Conservation (phyloP, 495 filamentous ascomycete genomes). For the Monascus purpureus region DNA sequence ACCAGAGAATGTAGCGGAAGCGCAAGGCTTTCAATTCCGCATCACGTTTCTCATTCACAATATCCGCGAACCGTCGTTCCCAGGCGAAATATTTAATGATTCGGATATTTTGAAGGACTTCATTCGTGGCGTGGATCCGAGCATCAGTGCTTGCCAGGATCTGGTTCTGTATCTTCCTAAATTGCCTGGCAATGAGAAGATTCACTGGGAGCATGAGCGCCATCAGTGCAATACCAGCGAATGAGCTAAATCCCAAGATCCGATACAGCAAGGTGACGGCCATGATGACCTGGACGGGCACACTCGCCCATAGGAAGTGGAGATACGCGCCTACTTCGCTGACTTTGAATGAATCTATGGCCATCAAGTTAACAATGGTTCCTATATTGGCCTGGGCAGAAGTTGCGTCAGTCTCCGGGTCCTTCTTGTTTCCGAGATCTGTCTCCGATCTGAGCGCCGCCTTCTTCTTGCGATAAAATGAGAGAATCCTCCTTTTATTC, state of each 20-base stretch:
- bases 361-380: constrained; percentile 97
- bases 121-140: constrained; percentile 91
- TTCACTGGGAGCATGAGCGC: constrained; percentile 77
- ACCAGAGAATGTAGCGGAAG: constrained; percentile 79
- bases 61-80: constrained; percentile 80
- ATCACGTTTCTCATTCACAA: constrained; percentile 76
- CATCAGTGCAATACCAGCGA: constrained; percentile 93
- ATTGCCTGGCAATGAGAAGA: constrained; percentile 67
- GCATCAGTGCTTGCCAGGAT: constrained; percentile 94
- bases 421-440: constrained; percentile 20
- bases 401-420: constrained; percentile 23
- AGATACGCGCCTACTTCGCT: constrained; percentile 84
- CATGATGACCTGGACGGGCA: constrained; percentile 70
- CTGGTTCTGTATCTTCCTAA: constrained; percentile 69
- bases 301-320: constrained; percentile 77
- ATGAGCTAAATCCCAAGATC: constrained; percentile 83
- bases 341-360: constrained; percentile 98
- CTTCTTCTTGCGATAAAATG: constrained; percentile 48
- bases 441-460: constrained; percentile 17
- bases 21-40: constrained; percentile 68
- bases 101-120: constrained; percentile 91
- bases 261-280: constrained; percentile 66
- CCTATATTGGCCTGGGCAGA: constrained; percentile 66
- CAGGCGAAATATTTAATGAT: constrained; percentile 99
- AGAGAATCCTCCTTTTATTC: constrained; percentile 34